A percentile compares a stretch with the other conserved stretches of the same genome.
These are phyloP conservation scores for Lavandula angustifolia DNA, from an alignment of 257 asterid species.

Conservation along the genomic window DNA sequence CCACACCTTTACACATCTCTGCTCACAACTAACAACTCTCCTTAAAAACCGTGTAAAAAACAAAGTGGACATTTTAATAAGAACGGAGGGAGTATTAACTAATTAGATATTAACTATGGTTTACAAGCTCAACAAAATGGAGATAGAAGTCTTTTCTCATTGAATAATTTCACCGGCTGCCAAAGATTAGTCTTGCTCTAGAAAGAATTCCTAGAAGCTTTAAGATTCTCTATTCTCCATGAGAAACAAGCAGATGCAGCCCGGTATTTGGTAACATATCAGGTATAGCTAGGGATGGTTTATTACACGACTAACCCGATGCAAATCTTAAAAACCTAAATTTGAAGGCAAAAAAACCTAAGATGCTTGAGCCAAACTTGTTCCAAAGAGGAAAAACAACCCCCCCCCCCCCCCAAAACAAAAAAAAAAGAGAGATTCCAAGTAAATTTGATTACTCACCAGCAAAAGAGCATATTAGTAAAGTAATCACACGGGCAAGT, in stretches of 20 bases:
- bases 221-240: not conserved
- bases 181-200: not conserved
- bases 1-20: too few species aligned
- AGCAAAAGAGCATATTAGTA: too few species aligned
- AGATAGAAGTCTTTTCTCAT: not conserved
- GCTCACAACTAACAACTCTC: too few species aligned
- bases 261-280: not conserved
- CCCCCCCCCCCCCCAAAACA: too few species aligned
- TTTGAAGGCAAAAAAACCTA: not conserved
- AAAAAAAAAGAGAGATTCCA: not conserved
- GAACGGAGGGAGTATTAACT: too few species aligned
- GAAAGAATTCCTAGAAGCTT: not conserved
- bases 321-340: not conserved
- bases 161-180: not conserved
- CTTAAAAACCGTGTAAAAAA: too few species aligned
- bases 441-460: slow-evolving; percentile 6
- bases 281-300: not conserved
- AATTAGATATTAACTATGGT: not conserved
- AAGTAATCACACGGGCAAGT: too few species aligned
- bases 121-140: slow-evolving; percentile 16
- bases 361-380: not conserved
- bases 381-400: not conserved
- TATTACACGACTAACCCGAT: not conserved
- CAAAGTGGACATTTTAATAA: too few species aligned
- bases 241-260: not conserved